Base-by-base conservation (phyloP, 1,139 yeast genomes). In the Scheffersomyces stambukii region DNA sequence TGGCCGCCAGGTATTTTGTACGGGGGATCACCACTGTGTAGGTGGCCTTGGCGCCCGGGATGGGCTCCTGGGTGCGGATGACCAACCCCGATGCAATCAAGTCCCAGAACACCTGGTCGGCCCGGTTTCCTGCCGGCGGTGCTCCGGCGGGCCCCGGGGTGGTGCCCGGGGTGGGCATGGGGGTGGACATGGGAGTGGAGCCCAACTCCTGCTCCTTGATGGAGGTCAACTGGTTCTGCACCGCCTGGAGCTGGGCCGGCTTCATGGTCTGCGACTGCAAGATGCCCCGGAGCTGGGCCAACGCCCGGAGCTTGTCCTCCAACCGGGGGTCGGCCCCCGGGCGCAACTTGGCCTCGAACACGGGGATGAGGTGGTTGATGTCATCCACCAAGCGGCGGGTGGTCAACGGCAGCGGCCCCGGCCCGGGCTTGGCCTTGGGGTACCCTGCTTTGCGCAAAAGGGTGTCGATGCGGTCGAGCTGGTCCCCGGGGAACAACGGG, bases 401-500 rank as follows among this genome's bases (percentile, higher is more conserved):
- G 12, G 25, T 30, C 25, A 19, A 25, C n/a, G n/a, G n/a, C n/a
- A n/a, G n/a, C 18, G 27, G 38, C 13, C 30, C 24, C 13, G 30
- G 35, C 24, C 31, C 30, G 12, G 16, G 3, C 11, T 11, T 8
- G 16, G 25, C 27, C 16, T 32, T 35, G 2, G 43, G 41, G 24
- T 42, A 53, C 8, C 62, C 62, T 1, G 71, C 69, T 40, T 59
- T 64, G 13, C 70, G 63, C 46, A 93, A 61, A 50, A 89, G 89
- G 30, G 63, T 66, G 42, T 85, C 95, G 31, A 93, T 83, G 46
- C 71, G 75, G 23, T 74, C 77, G 42, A 89, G 64, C 27, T 84
- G 83, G 10, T 75, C 81, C 20, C 64, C 64, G 9, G 88, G 83
- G 52, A 91, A 89, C 28, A 91, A 61, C 3, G 93, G 85, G 29